A percentile compares a stretch with the other conserved stretches of the same genome.
phyloP scores from a whole-genome alignment of 140 eudicot genomes.

The Cichorium intybus region DNA sequence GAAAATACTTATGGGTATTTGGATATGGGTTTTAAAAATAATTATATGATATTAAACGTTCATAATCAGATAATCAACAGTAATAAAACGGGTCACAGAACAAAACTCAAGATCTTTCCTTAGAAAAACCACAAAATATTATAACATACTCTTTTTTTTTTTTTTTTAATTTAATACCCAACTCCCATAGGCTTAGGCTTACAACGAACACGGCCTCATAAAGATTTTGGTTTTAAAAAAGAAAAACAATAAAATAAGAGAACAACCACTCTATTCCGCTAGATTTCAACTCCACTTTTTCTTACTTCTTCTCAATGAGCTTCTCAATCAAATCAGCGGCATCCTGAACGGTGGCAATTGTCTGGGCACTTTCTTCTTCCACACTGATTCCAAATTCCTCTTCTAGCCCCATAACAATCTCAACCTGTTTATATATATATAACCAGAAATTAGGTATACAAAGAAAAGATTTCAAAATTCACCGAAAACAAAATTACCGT shows the following conservation, averaged over 20 bases:
- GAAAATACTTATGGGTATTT: too few species aligned
- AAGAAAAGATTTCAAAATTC: not conserved
- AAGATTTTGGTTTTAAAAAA: constrained; percentile 19
- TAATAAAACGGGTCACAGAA: too few species aligned
- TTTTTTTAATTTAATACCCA: not conserved
- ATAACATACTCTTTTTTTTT: constrained; percentile 7
- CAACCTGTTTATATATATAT: constrained; percentile 46
- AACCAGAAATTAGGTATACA: not conserved
- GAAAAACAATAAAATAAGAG: constrained; percentile 8
- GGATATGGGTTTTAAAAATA: too few species aligned
- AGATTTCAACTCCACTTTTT: not conserved
- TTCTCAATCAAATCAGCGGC: constrained; percentile 89
- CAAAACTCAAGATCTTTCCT: too few species aligned
- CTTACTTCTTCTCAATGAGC: constrained; percentile 43
- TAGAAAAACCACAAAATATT: constrained; percentile 10
- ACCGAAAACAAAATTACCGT: constrained; percentile 44
- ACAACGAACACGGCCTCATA: constrained; percentile 17
- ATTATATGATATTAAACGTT: too few species aligned
- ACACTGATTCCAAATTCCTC: constrained; percentile 78
- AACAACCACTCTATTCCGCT: constrained; percentile 16
- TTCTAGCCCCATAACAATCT: constrained; percentile 95
- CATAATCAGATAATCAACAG: too few species aligned
- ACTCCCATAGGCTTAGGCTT: constrained; percentile 25
- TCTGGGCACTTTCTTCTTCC: constrained; percentile 92
- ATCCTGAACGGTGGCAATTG: constrained; percentile 75